Percentiles rank a stretch among this genome's conserved stretches.
These are phyloP conservation scores for Sisymbrium irio DNA, from an alignment of 345 rosid genomes.

Conservation along the genomic window DNA sequence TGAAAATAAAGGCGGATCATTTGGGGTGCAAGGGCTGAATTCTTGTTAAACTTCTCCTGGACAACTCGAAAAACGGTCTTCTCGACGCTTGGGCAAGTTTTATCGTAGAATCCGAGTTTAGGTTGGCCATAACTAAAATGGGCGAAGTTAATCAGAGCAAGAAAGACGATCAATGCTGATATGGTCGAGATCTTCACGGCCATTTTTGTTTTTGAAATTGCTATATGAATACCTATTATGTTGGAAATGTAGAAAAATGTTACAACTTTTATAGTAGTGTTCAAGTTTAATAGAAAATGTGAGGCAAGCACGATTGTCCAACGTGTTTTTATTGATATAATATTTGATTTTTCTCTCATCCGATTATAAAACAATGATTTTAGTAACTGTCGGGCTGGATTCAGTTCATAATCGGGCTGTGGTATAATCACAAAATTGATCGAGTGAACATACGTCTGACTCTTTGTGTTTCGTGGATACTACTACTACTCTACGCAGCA, in stretches of 20 bases:
- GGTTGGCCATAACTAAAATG: slow-evolving; percentile 38
- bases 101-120: slow-evolving; percentile 33
- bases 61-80: slow-evolving; percentile 29
- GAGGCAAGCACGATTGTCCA: slow-evolving; percentile 30
- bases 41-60: background rate
- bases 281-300: background rate
- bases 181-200: slow-evolving; percentile 24
- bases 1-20: slow-evolving; percentile 54
- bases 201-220: background rate
- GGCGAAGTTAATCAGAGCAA: slow-evolving; percentile 38
- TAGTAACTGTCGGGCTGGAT: background rate
- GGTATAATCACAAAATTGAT: background rate
- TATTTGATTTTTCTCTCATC: slow-evolving; percentile 10
- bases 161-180: slow-evolving; percentile 18
- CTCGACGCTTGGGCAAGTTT: slow-evolving; percentile 43
- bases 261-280: slow-evolving; percentile 25
- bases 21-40: slow-evolving; percentile 38
- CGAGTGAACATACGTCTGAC: background rate
- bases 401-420: background rate
- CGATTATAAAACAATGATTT: background rate
- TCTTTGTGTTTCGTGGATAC: slow-evolving; percentile 7
- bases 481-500: slow-evolving; percentile 16
- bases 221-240: background rate
- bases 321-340: slow-evolving; percentile 21
- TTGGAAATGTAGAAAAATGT: background rate